A percentile compares a stretch with the other conserved stretches of the same genome.
phyloP scores from a whole-genome alignment of 2,329 filamentous ascomycete species.

The Fusarium longipes region DNA sequence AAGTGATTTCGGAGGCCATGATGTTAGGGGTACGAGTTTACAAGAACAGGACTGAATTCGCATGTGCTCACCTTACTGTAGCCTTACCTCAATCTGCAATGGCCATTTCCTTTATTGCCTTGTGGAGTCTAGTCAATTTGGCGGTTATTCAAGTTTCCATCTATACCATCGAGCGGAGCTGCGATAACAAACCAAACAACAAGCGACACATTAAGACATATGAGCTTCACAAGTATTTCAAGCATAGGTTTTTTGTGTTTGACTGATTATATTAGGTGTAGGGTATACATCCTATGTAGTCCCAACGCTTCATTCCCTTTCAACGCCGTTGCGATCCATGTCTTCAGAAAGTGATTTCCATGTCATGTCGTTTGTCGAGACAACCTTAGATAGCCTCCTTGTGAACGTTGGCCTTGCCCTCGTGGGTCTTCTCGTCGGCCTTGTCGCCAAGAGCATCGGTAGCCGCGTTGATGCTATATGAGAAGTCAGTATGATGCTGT shows the following conservation, averaged over 20 bases:
- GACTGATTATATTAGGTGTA: constrained; percentile 20
- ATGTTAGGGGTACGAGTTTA: too few species aligned
- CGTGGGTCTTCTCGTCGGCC: constrained; percentile 56
- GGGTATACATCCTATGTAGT: constrained; percentile 8
- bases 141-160: too few species aligned
- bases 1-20: too few species aligned
- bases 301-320: constrained; percentile 18
- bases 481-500: constrained; percentile 43
- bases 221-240: not conserved
- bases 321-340: constrained; percentile 12
- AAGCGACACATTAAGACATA: too few species aligned
- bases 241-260: not conserved
- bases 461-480: constrained; percentile 56
- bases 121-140: too few species aligned
- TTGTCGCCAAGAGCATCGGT: constrained; percentile 64
- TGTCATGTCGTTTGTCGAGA: not conserved
- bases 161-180: too few species aligned
- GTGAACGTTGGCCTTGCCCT: constrained; percentile 54
- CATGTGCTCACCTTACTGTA: too few species aligned
- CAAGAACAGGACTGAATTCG: too few species aligned
- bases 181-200: too few species aligned
- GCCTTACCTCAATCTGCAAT: too few species aligned
- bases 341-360: not conserved
- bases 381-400: not conserved
- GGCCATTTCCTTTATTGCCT: too few species aligned